Base-by-base conservation (phyloP, 2,329 filamentous ascomycete genomes). In the Ceratocystis huliohia region DNA sequence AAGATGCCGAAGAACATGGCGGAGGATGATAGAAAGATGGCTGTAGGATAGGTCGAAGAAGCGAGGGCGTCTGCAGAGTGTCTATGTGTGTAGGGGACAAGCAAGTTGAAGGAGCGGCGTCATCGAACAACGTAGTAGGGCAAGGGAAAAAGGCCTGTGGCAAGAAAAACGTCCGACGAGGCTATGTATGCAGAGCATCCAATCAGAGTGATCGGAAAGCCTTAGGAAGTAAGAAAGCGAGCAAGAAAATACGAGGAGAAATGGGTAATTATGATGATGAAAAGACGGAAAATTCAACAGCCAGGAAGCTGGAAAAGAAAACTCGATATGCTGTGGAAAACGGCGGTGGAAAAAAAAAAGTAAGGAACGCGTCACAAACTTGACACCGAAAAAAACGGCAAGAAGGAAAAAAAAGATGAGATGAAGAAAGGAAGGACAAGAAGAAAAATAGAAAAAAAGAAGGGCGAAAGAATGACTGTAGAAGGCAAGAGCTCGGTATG, bases 1-100 rank as follows among this genome's bases (percentile, higher is more conserved):
- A 74, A 69, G 68, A 77, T 30, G 53, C 74, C 74, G 75, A 76
- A 78, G 75, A 78, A 77, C 44, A 33, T 69, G 53, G 61, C 37
- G 37, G 3, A 13, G 10, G 41, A 25, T 50, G 6, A 20, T 3
- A 7, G 8, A 17, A 8, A 17, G 46, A 50, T 20, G 10, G 8
- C 48, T 8, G 20, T 5, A 8, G 17, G 46, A 22, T 3, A 25
- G 22, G 37, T 3, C 37, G 10, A 33, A 33, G 30, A 41, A 41
- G 8, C 37, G 10, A 41, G 37, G 37, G 10, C 10, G 37, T 13
- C 10, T 41, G 13, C 3, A 41, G 30, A 8, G 10, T 41, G 37
- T 28, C 8, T 25, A 25, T 8, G 2, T 53, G 48, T 13, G 48
- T 25, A 13, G 48, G 4, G 8, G 8, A 25, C 20, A 53, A 7